phyloP scores from a whole-genome alignment of 495 filamentous ascomycete species.

The Lophiostoma macrostomum region DNA sequence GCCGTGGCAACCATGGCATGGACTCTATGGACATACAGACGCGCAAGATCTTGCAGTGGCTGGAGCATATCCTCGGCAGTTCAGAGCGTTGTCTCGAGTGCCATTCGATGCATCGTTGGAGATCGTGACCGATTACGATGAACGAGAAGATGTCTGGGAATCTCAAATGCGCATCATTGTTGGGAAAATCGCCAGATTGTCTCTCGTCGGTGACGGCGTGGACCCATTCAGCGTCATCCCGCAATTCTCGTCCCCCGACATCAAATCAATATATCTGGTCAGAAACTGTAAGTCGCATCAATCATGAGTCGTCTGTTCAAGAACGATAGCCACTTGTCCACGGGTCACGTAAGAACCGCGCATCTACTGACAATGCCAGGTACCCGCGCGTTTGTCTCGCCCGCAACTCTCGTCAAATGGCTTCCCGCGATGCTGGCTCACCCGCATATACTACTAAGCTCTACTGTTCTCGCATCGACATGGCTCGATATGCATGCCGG shows the following conservation, averaged over 20 bases:
- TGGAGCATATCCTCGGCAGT: conserved; percentile 2
- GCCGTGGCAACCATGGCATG: not conserved
- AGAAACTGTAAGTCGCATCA: conserved; percentile 15
- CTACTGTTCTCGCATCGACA: conserved; percentile 6
- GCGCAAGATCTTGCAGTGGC: no score
- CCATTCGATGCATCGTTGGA: not conserved
- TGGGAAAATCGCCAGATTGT: not conserved
- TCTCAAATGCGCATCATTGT: conserved; percentile 1
- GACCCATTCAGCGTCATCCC: conserved; percentile 22
- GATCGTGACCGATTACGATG: conserved; percentile 13
- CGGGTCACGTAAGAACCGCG: no score
- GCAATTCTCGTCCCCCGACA: conserved; percentile 11
- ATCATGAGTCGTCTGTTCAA: no score
- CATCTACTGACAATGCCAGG: conserved; percentile 10
- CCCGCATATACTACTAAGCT: conserved; percentile 18
- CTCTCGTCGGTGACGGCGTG: conserved; percentile 7
- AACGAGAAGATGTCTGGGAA: conserved; percentile 9
- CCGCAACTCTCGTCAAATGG: conserved; percentile 10
- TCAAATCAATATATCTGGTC: conserved; percentile 19
- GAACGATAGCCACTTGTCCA: no score
- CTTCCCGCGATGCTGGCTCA: conserved; percentile 9
- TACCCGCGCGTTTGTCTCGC: conserved; percentile 12
- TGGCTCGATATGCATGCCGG: conserved; percentile 27
- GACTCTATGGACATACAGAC: not conserved
- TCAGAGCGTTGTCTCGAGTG: not conserved